Base-by-base conservation (phyloP, 345 rosid genomes). In the Hibiscus mutabilis region DNA sequence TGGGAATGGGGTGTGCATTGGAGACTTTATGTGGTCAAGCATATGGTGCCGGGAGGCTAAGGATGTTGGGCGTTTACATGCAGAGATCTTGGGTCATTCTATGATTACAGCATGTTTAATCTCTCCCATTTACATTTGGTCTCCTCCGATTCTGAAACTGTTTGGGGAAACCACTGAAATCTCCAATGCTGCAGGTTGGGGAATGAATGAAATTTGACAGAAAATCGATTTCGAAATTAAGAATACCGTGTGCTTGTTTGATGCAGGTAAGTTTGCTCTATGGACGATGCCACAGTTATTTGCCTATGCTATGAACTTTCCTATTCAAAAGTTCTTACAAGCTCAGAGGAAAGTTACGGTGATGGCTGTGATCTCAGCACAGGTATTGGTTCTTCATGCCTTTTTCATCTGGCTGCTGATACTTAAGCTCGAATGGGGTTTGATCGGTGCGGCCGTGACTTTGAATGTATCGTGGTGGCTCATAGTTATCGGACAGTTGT, bases 21-120 rank as follows among this genome's bases (percentile, higher is more conserved):
- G 98, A 91, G 82, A 88, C 98, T 1, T 76, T 91, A 58, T 91
- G 97, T 18, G 97, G 97, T 57, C 98, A 94, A 85, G 97, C 98
- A 15, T 88, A 68, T 57, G 98, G 98, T 29, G 97, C 97, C 0
- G 97, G 97, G 47, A 70, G 82, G 81, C 24, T 77, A 15, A 80
- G 91, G 78, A 88, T 94, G 98, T 73, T 91, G 65, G 97, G 97
- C 6, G 76, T 90, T 59, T 91, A 91, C 64, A 94, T 94, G 98
- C 98, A 94, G 69, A 86, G 97, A 82, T 91, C 98, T 5, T 94
- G 97, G 98, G 75, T 91, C 77, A 94, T 91, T 83, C 73, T 90
- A 74, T 91, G 57, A 77, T 80, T 12, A 87, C 98, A 13, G 95
- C 96, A 40, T 86, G 87, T 31, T 47, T 68, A 29, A 47, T 90